These are phyloP conservation scores for Gleditsia sinensis DNA, from an alignment of 306 rosid species.

Conservation along the genomic window DNA sequence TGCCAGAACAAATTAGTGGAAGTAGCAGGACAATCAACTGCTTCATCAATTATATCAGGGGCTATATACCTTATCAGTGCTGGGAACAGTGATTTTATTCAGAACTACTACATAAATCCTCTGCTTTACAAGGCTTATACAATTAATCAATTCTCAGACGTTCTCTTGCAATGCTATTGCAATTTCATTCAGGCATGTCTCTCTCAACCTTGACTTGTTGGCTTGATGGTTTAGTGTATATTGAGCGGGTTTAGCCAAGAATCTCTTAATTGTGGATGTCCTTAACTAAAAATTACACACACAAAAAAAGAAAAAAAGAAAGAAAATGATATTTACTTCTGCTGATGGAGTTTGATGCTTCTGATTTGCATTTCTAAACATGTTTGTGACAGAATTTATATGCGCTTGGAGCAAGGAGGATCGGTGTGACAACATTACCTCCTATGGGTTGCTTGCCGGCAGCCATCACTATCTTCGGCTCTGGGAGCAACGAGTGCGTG, in stretches of 20 bases:
- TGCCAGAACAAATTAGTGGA: constrained; percentile 53
- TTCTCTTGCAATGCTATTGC: constrained; percentile 50
- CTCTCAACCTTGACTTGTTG: constrained; percentile 3
- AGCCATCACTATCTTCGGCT: constrained; percentile 68
- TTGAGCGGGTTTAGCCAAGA: no score
- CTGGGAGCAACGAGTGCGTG: constrained; percentile 55
- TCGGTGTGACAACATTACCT: constrained; percentile 73
- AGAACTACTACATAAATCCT: constrained; percentile 83
- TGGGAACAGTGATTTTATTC: constrained; percentile 85
- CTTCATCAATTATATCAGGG: constrained; percentile 59
- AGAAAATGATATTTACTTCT: neutral
- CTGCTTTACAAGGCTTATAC: constrained; percentile 61
- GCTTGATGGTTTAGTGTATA: no score
- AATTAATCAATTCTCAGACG: constrained; percentile 60
- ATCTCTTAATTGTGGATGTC: neutral
- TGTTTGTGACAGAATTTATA: constrained; percentile 59
- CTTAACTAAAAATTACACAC: neutral
- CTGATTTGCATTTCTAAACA: constrained; percentile 15
- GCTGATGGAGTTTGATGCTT: neutral
- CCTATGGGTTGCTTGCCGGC: constrained; percentile 86
- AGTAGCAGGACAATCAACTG: constrained; percentile 52
- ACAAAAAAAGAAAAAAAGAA: neutral
- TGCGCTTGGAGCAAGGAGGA: constrained; percentile 73
- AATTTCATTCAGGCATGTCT: constrained; percentile 62
- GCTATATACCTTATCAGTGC: constrained; percentile 62